Evolutionary conservation across 164 flowering plant genomes (phyloP).

Genomic region (Tetracentron sinense): DNA sequence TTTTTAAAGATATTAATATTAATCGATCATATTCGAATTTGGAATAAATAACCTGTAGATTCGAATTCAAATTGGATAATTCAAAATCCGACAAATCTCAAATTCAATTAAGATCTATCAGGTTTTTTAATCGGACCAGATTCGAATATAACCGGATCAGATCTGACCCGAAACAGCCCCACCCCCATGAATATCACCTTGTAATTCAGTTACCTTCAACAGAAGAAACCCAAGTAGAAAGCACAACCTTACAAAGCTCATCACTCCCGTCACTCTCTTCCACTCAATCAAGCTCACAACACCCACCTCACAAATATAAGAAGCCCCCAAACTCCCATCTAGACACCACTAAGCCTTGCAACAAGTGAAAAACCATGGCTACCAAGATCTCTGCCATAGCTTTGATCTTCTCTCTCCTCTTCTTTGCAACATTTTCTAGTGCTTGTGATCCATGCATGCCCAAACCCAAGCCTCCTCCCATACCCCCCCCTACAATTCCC

Average conservation of each 20-base stretch:
- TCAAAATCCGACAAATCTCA: too few relatives aligned
- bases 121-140: too few relatives aligned
- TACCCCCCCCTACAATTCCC: constrained; percentile 18
- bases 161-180: too few relatives aligned
- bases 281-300: constrained; percentile 39
- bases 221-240: too few relatives aligned
- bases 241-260: background rate
- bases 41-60: too few relatives aligned
- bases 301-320: constrained; percentile 33
- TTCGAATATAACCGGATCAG: too few relatives aligned
- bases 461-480: constrained; percentile 17
- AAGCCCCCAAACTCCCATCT: constrained; percentile 3
- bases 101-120: too few relatives aligned
- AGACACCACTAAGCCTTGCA: background rate
- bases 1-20: too few relatives aligned
- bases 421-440: constrained; percentile 20
- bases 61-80: too few relatives aligned
- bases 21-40: too few relatives aligned
- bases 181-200: too few relatives aligned
- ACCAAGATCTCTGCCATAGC: constrained; percentile 22
- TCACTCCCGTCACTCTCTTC: constrained; percentile 5
- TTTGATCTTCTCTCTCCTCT: constrained; percentile 30
- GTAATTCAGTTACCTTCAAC: too few relatives aligned
- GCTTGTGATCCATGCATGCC: constrained; percentile 34
- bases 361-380: constrained; percentile 1